Percentiles rank a stretch among this genome's conserved stretches.
Evolutionary conservation across 345 rosid species (phyloP).

Genomic region (Hibiscus tridactylites): DNA sequence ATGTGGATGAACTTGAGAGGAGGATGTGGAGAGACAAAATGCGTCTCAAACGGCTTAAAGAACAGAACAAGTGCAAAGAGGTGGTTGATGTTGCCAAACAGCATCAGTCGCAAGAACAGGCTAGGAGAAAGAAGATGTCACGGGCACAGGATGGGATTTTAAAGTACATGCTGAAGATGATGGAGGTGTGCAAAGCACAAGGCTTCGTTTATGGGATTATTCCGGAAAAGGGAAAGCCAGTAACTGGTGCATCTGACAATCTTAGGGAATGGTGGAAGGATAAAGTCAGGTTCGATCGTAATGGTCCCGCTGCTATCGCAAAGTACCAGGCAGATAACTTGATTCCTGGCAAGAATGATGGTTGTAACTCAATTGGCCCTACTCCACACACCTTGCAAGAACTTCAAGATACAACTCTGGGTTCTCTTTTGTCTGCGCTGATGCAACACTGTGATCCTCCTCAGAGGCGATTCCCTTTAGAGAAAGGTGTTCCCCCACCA

Average conservation of each 20-base stretch:
- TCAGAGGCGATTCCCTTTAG: constrained; percentile 78
- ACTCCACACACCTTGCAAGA: constrained; percentile 78
- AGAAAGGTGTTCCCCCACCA: constrained; percentile 81
- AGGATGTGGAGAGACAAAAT: constrained; percentile 75
- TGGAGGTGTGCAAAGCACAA: constrained; percentile 83
- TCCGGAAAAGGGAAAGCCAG: constrained; percentile 78
- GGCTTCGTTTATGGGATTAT: constrained; percentile 93
- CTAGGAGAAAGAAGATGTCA: constrained; percentile 67
- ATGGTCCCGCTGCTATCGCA: constrained; percentile 79
- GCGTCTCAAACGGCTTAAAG: constrained; percentile 65
- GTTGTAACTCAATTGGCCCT: constrained; percentile 41
- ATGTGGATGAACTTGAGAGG: constrained; percentile 72
- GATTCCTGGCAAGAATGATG: constrained; percentile 44
- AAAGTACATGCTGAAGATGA: constrained; percentile 78
- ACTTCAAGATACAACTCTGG: constrained; percentile 95
- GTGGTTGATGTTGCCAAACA: constrained; percentile 50
- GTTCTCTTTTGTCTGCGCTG: constrained; percentile 75
- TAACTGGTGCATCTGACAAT: constrained; percentile 83
- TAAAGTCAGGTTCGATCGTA: constrained; percentile 82
- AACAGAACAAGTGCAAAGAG: constrained; percentile 46
- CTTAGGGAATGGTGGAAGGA: constrained; percentile 99
- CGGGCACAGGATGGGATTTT: constrained; percentile 81
- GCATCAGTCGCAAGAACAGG: constrained; percentile 71
- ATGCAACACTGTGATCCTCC: constrained; percentile 93
- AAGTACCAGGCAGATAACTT: constrained; percentile 62